Conservation (phyloP, 2,329 filamentous ascomycete genomes). For the Rachicladosporium sp. region DNA sequence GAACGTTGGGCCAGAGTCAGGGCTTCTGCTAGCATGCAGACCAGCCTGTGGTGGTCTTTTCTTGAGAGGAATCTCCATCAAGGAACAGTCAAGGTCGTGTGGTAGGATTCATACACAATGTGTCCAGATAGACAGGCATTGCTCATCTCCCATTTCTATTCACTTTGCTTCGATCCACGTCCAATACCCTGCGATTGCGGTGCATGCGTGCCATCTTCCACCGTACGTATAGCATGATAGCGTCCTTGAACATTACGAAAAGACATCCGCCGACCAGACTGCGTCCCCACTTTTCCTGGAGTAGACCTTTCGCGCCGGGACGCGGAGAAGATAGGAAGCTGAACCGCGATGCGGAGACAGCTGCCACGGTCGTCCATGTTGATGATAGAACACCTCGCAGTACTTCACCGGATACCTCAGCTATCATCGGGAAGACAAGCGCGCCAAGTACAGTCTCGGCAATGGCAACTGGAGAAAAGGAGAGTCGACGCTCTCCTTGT, state of each 20-base stretch:
- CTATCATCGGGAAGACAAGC: slow-evolving; percentile 70
- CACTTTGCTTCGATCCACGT: slow-evolving; percentile 21
- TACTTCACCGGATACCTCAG: slow-evolving; percentile 63
- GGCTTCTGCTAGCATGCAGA: not conserved
- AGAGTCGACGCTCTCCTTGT: slow-evolving; percentile 28
- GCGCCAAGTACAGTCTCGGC: slow-evolving; percentile 53
- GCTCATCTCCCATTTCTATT: not conserved
- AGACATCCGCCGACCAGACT: slow-evolving; percentile 80
- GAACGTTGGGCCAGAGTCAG: not conserved
- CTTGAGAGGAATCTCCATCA: too few relatives aligned
- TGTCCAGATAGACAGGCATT: not conserved
- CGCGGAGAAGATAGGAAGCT: too few relatives aligned
- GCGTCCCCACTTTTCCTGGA: slow-evolving; percentile 79
- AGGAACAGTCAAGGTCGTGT: too few relatives aligned
- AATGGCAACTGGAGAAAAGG: slow-evolving; percentile 42
- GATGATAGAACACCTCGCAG: slow-evolving; percentile 56
- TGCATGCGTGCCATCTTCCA: slow-evolving; percentile 40
- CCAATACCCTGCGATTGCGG: slow-evolving; percentile 31
- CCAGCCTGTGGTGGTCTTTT: not conserved
- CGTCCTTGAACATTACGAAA: slow-evolving; percentile 72
- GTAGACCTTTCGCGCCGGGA: slow-evolving; percentile 29
- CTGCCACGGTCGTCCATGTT: slow-evolving; percentile 47
- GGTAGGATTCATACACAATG: too few relatives aligned
- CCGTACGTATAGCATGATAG: slow-evolving; percentile 45
- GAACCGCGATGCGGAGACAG: slow-evolving; percentile 4